phyloP scores from a whole-genome alignment of 1,139 yeast species.

The Suhomyces anneliseae region DNA sequence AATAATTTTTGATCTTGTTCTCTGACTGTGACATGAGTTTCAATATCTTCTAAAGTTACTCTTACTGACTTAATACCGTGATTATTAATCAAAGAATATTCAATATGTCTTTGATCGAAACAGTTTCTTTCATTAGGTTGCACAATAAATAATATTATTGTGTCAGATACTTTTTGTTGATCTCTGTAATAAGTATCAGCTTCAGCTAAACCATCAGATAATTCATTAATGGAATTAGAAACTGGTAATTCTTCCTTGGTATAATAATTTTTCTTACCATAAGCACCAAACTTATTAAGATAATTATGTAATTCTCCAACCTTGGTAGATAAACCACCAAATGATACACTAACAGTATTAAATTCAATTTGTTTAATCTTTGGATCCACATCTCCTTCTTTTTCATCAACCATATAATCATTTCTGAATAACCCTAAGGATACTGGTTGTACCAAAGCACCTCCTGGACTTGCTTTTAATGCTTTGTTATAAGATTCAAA shows the following conservation, averaged over 20 bases:
- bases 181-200: constrained; percentile 58
- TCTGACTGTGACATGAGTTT: constrained; percentile 35
- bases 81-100: constrained; percentile 60
- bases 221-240: constrained; percentile 58
- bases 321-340: constrained; percentile 84
- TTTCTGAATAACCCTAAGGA: constrained; percentile 86
- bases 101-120: constrained; percentile 86
- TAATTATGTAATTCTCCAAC: constrained; percentile 75
- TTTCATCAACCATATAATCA: constrained; percentile 75
- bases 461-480: constrained; percentile 41
- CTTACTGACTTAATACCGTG: constrained; percentile 64
- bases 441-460: constrained; percentile 54
- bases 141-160: constrained; percentile 74
- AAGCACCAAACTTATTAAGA: constrained; percentile 57
- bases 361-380: constrained; percentile 90
- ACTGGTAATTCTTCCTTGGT: constrained; percentile 57
- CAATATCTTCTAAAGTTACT: constrained; percentile 63
- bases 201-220: constrained; percentile 71
- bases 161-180: constrained; percentile 19
- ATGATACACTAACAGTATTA: constrained; percentile 93
- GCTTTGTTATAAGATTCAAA: constrained; percentile 59
- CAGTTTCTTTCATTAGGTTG: constrained; percentile 87
- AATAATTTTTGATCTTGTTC: constrained; percentile 44
- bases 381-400: constrained; percentile 29
- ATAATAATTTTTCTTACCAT: constrained; percentile 42